Evolutionary conservation across 148 eudicot genomes (phyloP).

Genomic region (Mesembryanthemum crystallinum): DNA sequence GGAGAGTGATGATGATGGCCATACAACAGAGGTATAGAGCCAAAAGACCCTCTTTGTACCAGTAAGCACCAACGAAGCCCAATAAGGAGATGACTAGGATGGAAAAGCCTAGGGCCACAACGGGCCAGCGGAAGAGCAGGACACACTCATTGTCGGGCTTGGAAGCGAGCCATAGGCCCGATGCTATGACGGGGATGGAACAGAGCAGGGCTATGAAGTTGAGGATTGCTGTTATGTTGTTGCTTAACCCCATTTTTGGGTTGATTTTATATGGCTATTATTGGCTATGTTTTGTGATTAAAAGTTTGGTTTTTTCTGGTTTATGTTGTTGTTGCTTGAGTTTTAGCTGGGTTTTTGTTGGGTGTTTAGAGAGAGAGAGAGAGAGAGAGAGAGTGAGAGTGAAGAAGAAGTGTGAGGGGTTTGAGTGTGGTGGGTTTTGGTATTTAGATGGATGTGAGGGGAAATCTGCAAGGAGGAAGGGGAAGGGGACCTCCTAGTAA

Average conservation of each 20-base stretch:
- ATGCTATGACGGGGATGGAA: slow-evolving; percentile 78
- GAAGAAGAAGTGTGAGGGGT: background rate
- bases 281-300: too few species aligned
- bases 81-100: slow-evolving; percentile 56
- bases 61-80: slow-evolving; percentile 76
- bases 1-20: slow-evolving; percentile 64
- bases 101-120: slow-evolving; percentile 52
- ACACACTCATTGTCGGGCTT: slow-evolving; percentile 86
- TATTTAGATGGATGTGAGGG: too few species aligned
- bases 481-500: background rate
- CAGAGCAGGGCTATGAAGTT: slow-evolving; percentile 83
- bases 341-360: background rate
- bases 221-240: slow-evolving; percentile 75
- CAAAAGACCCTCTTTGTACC: slow-evolving; percentile 66
- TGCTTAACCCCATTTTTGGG: slow-evolving; percentile 70
- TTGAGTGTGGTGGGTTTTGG: too few species aligned
- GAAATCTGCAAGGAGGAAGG: background rate
- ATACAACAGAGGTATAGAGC: slow-evolving; percentile 65
- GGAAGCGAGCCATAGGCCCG: slow-evolving; percentile 88
- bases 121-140: slow-evolving; percentile 79
- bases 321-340: background rate
- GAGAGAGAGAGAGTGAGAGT: background rate
- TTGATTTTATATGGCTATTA: background rate
- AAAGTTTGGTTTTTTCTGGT: background rate
- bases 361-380: background rate